A percentile compares a stretch with the other conserved stretches of the same genome.
Conservation (phyloP, 257 asterid species). For the Gynochthodes officinalis region DNA sequence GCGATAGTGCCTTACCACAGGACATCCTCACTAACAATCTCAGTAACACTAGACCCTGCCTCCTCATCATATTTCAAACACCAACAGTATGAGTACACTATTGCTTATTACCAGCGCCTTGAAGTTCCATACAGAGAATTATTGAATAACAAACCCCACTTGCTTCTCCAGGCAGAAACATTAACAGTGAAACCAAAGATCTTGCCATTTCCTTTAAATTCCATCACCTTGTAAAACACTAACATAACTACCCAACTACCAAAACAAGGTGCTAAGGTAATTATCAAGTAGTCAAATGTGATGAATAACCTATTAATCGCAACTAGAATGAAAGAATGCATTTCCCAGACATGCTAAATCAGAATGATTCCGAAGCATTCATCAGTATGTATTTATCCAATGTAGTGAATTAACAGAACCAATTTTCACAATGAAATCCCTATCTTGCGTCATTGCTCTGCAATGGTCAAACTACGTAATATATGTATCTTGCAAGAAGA, state of each 20-base stretch:
- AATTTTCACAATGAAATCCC: neutral
- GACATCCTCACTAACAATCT: neutral
- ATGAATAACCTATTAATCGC: neutral
- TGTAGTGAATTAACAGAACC: neutral
- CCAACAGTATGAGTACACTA: neutral
- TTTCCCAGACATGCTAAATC: neutral
- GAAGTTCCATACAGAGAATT: neutral
- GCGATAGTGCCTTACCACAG: no score
- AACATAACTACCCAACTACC: neutral
- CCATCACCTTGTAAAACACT: neutral
- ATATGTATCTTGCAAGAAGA: no score
- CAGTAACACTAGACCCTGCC: neutral
- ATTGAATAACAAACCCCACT: neutral
- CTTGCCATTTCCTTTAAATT: neutral
- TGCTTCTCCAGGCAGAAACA: neutral
- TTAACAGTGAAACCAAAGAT: neutral
- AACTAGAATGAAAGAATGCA: neutral
- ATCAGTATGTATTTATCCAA: neutral
- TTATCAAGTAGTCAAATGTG: neutral
- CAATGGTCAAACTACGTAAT: neutral
- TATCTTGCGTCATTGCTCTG: neutral
- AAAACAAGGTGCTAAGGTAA: neutral
- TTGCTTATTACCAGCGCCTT: neutral
- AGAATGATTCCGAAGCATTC: neutral
- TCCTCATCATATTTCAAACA: neutral